Evolutionary conservation across 2,329 filamentous ascomycete genomes (phyloP).

Genomic region (Leptographium flavum): DNA sequence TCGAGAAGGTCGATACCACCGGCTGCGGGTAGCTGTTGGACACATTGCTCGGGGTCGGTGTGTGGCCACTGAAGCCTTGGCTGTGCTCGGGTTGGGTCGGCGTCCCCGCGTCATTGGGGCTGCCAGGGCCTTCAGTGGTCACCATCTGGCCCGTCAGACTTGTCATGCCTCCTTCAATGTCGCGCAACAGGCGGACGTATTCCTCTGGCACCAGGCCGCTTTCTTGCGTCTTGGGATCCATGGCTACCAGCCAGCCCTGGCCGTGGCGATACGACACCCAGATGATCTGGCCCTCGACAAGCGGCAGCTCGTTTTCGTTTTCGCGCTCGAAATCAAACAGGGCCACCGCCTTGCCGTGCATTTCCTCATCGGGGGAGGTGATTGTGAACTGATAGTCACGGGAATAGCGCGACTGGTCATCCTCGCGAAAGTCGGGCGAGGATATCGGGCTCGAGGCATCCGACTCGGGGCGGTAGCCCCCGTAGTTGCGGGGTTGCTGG

Average conservation of each 20-base stretch:
- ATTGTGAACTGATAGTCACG: conserved; percentile 92
- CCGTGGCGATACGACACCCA: conserved; percentile 93
- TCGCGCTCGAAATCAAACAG: conserved; percentile 90
- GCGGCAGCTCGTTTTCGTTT: conserved; percentile 88
- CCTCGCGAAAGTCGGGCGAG: conserved; percentile 41
- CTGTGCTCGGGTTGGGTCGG: conserved; percentile 46
- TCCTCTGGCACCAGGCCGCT: conserved; percentile 92
- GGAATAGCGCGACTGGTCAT: conserved; percentile 69
- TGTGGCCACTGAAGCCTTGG: conserved; percentile 26
- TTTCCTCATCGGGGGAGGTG: conserved; percentile 89
- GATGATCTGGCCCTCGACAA: conserved; percentile 91
- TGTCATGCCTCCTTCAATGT: conserved; percentile 82
- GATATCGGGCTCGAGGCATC: conserved; percentile 44
- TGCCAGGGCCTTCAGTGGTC: conserved; percentile 31
- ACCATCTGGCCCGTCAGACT: conserved; percentile 46
- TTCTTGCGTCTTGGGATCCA: conserved; percentile 88
- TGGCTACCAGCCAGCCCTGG: conserved; percentile 92
- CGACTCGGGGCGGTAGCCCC: conserved; percentile 35
- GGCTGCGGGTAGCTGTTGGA: conserved; percentile 55
- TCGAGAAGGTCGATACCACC: conserved; percentile 54
- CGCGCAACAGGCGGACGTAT: conserved; percentile 80
- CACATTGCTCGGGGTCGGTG: conserved; percentile 27
- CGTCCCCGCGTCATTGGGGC: conserved; percentile 42
- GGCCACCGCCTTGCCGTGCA: conserved; percentile 91
- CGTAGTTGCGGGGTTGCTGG: conserved; percentile 31